Percentiles rank a stretch among this genome's conserved stretches.
Evolutionary conservation across 2,329 filamentous ascomycete species (phyloP).

Genomic region (Aureobasidium lini): DNA sequence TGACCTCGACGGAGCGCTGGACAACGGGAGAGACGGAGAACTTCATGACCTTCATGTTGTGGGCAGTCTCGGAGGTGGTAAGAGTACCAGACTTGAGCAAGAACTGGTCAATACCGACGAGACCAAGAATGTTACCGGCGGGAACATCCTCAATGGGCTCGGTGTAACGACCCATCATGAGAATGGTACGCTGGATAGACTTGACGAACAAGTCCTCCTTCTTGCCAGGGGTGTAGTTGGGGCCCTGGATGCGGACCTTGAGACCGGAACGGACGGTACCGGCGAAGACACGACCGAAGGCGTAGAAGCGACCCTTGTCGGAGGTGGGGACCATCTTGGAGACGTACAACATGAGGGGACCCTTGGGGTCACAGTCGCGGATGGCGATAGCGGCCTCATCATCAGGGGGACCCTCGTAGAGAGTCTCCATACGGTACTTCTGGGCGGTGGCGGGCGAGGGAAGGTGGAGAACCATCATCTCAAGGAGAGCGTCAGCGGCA

Average conservation of each 20-base stretch:
- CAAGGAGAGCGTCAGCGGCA: conserved; percentile 92
- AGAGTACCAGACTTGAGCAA: conserved; percentile 99
- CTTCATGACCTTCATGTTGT: conserved; percentile 99
- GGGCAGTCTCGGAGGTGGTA: conserved; percentile 91
- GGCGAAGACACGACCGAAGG: conserved; percentile 99
- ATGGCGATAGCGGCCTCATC: conserved; percentile 92
- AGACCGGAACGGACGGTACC: conserved; percentile 96
- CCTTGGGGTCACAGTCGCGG: conserved; percentile 97
- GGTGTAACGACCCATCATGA: conserved; percentile 99
- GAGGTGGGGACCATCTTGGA: conserved; percentile 99
- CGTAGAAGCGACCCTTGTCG: conserved; percentile 99
- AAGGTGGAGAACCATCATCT: conserved; percentile 99
- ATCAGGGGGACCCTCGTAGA: conserved; percentile 95
- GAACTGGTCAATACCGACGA: conserved; percentile 99
- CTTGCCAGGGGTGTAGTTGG: conserved; percentile 96
- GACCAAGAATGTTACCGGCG: conserved; percentile 98
- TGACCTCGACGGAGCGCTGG: conserved; percentile 96
- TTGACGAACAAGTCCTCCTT: conserved; percentile 99
- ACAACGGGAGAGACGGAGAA: conserved; percentile 99
- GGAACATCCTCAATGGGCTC: conserved; percentile 99
- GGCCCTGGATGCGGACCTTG: conserved; percentile 99
- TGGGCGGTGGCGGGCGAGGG: conserved; percentile 94
- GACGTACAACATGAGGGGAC: conserved; percentile 98
- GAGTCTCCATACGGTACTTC: conserved; percentile 94
- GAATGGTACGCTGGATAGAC: conserved; percentile 98